Base-by-base conservation (phyloP, 78 protist species). In the Cavenderia fasciculata region DNA sequence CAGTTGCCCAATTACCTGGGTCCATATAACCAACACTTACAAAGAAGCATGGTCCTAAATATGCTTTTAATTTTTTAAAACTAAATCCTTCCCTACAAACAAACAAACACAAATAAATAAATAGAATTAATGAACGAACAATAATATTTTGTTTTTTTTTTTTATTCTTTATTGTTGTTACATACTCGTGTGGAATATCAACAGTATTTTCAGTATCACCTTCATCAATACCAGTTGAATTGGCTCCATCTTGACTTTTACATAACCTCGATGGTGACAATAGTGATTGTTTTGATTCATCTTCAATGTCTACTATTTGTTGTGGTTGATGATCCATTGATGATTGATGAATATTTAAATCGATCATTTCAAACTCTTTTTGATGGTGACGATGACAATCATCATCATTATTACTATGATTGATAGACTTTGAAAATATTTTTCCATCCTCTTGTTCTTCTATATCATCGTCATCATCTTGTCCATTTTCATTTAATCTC, bases 1-100 rank as follows among this genome's bases (percentile, higher is more conserved):
- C 90, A 0, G 74, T 84, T 34, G 90, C 75, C 73, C 73, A 84
- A 61, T 84, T 84, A 25, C 90, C 90, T 8, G 90, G 90, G 47
- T 84, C 90, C 61, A 84, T 33, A 36, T 84, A 84, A 12, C 90
- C 90, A 0, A 84, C 71, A 14, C 52, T 33, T 19, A 84, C 59
- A n/a, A 84, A 84, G 3, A 41, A 34, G 14, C 77, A 59, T 0
- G 90, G 77, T 31, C 90, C 90, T 34, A 84, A 33, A 61, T 49
- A 84, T 27, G 44, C 21, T 59, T 21, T 36, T 40, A 77, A 47
- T 62, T 77, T 59, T 62, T 62, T 77, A 49, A 77, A 23, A 59
- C 62, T 33, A n/a, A 77, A 77, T n/a, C 72, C 59, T 47, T n/a
- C 14, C 19, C 29, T 71, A 19, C 10, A 25, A 56, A 25, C 14